These are phyloP conservation scores for Oehlia diaphana DNA, from an alignment of 192 early-diverging fungal genomes.

Conservation along the genomic window DNA sequence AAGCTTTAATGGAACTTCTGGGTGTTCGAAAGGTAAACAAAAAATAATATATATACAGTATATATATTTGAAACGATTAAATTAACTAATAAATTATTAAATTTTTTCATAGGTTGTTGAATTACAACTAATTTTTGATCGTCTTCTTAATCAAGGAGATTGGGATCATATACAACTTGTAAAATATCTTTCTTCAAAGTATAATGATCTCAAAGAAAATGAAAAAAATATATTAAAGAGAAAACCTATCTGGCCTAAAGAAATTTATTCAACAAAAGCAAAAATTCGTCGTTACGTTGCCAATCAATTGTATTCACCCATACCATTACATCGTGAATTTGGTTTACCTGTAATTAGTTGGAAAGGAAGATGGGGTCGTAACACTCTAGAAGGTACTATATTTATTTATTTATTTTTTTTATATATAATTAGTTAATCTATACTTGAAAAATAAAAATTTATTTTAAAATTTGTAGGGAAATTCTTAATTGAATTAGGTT, in stretches of 20 bases:
- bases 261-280: constrained; percentile 49
- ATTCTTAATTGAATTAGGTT: constrained; percentile 51
- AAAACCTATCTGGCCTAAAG: constrained; percentile 68
- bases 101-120: constrained; percentile 63
- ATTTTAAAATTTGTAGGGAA: constrained; percentile 35
- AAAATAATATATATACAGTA: no score
- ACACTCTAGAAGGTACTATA: constrained; percentile 33
- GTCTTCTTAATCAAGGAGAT: constrained; percentile 68
- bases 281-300: constrained; percentile 59
- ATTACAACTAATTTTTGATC: constrained; percentile 80
- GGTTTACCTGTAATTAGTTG: constrained; percentile 71
- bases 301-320: constrained; percentile 67
- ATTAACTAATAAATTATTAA: background rate
- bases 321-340: constrained; percentile 54
- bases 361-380: constrained; percentile 50
- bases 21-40: constrained; percentile 72
- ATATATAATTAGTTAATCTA: background rate
- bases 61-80: no score
- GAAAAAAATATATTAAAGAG: constrained; percentile 64
- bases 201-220: constrained; percentile 52
- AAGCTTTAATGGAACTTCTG: constrained; percentile 61
- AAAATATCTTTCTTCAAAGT: constrained; percentile 69
- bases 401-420: background rate
- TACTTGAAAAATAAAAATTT: background rate
- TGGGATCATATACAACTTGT: constrained; percentile 86